Base-by-base conservation (phyloP, 441 rosid genomes). In the Syzygium syzygioides region DNA sequence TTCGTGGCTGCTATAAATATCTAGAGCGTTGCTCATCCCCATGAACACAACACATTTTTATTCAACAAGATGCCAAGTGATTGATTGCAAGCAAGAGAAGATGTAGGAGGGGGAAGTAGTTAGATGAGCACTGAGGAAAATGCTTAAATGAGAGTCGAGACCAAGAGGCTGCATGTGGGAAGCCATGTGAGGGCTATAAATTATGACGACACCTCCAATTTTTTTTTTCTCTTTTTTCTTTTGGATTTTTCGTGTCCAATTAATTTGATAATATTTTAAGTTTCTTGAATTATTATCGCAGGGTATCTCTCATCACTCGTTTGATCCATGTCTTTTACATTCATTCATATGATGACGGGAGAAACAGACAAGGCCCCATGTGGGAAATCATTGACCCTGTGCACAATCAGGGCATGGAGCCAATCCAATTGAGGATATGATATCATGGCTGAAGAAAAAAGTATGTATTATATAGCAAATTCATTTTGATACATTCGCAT, bases 121-220 rank as follows among this genome's bases (percentile, higher is more conserved):
- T 30, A 48, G 59, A 53, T 60, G 30, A 66, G 55, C 64, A 28
- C 83, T 41, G 53, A 41, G 26, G 52, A 76, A 76, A 52, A 23
- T 41, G n/a, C 83, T 41, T 76, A 41, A 41, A 41, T 76, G 83
- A 41, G 83, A 87, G 41, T 17, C 25, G 23, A 68, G 59, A 17
- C n/a, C 62, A 60, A 53, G 60, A 18, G 57, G 68, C 18, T 88
- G 93, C 96, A 94, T 92, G 96, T 93, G 94, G 90, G 90, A 57
- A 88, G 89, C 91, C 97, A 93, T 94, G 96, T 93, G 95, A 90
- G 84, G 94, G 25, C 86, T 94, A 91, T 92, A 23, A 20, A 23
- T 13, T 76, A 41, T 23, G n/a, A 76, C 23, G 18, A 41, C 1
- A 41, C 10, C 53, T 76, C 83, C 83, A 76, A 41, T 41, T 23